Base-by-base conservation (phyloP, 352 stramenopile genomes). In the Pythium brassicae region DNA sequence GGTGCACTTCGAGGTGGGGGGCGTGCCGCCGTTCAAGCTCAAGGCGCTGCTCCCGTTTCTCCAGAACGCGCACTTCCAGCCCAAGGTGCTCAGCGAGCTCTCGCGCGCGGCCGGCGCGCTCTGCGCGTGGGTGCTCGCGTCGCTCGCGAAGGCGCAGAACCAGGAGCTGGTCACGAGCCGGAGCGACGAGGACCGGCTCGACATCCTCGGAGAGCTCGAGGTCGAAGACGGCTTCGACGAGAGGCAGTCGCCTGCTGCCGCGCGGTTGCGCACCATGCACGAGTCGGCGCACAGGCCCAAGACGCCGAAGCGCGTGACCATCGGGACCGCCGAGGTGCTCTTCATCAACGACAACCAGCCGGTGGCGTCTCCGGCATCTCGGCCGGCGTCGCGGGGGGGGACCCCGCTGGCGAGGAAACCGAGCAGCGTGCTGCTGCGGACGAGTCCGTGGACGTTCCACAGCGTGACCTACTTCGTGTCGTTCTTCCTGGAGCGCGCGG, bases 291-390 rank as follows among this genome's bases (percentile, higher is more conserved):
- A 17, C 44, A 62, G 48, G 7, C 68, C 63, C 42, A 74, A 69
- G 42, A 69, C 55, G 20, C 44, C 66, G 20, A 88, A 88, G 55
- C 73, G 74, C 22, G 78, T 88, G 62, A 82, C 65, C 19, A 86
- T 88, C 37, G 78, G 78, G 17, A 86, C 69, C 45, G 73, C 78
- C 5, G 75, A 85, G 37, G 72, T 86, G 42, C 59, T 88, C 23
- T 86, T 88, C 37, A 86, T 88, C 61, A 88, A 88, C 58, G 78
- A 88, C 52, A 86, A 86, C 53, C 59, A 85, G 22, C 75, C 78
- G 10, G 71, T 83, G 15, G 67, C 68, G 26, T 58, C 63, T 9
- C 25, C 61, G 15, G 49, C 65, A 42, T 43, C 57, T 8, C 57
- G 50, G 12, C 57, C 57, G 23, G 42, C 34, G 11, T 63, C 50